Percentiles rank a stretch among this genome's conserved stretches.
Conservation (phyloP, 345 rosid genomes). For the Bruguiera gymnorhiza region DNA sequence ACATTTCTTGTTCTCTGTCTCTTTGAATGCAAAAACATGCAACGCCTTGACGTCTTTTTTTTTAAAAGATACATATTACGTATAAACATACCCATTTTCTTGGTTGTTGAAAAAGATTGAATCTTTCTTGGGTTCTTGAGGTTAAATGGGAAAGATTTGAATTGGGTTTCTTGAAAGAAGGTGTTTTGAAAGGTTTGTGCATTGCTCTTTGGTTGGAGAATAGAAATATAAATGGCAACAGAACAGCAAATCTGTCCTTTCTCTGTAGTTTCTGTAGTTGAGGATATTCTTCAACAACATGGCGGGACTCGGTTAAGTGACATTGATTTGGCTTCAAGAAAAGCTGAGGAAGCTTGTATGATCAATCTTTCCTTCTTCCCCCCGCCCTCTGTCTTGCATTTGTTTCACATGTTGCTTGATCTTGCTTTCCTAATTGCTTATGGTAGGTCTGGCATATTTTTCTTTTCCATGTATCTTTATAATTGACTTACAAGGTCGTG, state of each 20-base stretch:
- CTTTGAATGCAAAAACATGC: background rate
- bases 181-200: background rate
- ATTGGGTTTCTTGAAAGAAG: background rate
- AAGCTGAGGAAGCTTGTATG: slow-evolving; percentile 74
- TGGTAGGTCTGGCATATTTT: background rate
- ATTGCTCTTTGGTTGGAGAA: background rate
- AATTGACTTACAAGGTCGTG: background rate
- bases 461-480: background rate
- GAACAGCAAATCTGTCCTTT: slow-evolving; percentile 42
- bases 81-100: slow-evolving; percentile 5
- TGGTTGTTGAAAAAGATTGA: slow-evolving; percentile 3
- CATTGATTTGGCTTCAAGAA: slow-evolving; percentile 43
- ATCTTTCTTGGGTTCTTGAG: slow-evolving; percentile 3
- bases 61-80: background rate
- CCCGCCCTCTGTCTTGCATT: background rate
- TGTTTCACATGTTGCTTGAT: background rate
- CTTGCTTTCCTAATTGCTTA: background rate
- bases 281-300: slow-evolving; percentile 72
- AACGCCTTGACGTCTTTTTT: no score
- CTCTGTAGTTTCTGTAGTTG: slow-evolving; percentile 64
- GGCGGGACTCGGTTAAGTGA: slow-evolving; percentile 33
- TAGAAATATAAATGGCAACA: slow-evolving; percentile 39
- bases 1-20: slow-evolving; percentile 5
- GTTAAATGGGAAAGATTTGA: background rate
- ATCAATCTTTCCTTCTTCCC: slow-evolving; percentile 6